Base-by-base conservation (phyloP, 495 filamentous ascomycete species). In the Choiromyces venosus region DNA sequence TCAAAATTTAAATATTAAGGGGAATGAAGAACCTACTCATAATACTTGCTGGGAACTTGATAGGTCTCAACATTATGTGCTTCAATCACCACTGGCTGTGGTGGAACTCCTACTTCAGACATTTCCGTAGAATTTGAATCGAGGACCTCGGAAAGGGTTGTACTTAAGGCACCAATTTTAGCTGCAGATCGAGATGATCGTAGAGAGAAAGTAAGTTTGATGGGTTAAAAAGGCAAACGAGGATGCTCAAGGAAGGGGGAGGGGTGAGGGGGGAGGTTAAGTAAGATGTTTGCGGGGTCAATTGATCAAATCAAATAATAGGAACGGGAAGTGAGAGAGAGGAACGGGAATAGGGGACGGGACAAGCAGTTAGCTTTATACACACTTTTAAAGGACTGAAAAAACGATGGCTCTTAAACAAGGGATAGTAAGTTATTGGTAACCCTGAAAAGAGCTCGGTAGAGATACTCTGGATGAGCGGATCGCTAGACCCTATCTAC, bases 21-120 rank as follows among this genome's bases (percentile, higher is more conserved):
- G 36, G 42, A 64, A 37, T 42, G 37, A 29, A 39, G 40, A 66
- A 79, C 76, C 68, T 61, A 80, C 74, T 73, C 65, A 44, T 74
- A 70, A 61, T 81, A 77, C 39, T 65, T 74, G 72, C 73, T 64
- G 70, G 76, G 70, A 77, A 81, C 84, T 82, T 92, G 90, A 85
- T 88, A 95, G 21, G 92, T 96, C 83, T 93, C 89, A 76, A 93
- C 91, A 81, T 91, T 85, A 83, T 95, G 92, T 79, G 93, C 91
- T 85, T 96, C 93, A 66, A 86, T 86, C 73, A 96, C 93, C 84
- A 93, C 92, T 5, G 88, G 85, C 75, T 86, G 85, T 69, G 87
- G 84, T 70, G 82, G 80, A 73, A 85, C 82, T 29, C 81, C 81
- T 72, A 85, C 88, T 82, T 91, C 89, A 81, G 88, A 89, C 91